phyloP scores from a whole-genome alignment of 2,329 filamentous ascomycete genomes.

The Paracamarosporium sp. region DNA sequence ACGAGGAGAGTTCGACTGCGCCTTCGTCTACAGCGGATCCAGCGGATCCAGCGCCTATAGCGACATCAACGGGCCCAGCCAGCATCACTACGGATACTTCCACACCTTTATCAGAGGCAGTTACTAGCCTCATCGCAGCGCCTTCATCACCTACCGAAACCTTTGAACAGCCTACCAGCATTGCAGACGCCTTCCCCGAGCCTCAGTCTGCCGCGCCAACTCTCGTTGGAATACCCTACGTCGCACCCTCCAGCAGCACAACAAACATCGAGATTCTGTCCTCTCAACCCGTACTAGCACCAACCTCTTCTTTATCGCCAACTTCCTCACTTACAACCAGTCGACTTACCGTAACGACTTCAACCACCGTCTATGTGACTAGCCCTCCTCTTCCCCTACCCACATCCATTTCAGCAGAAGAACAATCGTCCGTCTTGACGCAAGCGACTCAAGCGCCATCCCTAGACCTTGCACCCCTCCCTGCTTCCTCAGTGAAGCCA shows the following conservation, averaged over 20 bases:
- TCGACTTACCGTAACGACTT: conserved; percentile 11
- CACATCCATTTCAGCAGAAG: not conserved
- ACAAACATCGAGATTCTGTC: not conserved
- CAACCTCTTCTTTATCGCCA: not conserved
- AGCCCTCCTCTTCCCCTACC: not conserved
- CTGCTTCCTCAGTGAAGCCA: conserved; percentile 9
- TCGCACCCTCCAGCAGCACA: conserved; percentile 1
- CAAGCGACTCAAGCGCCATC: not conserved
- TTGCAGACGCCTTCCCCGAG: conserved; percentile 1
- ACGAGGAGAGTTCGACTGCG: not conserved
- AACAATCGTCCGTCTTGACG: not conserved
- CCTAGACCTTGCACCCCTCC: conserved; percentile 18
- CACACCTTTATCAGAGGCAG: not conserved
- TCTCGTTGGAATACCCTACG: not conserved
- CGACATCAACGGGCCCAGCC: not conserved
- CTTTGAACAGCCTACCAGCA: conserved; percentile 2
- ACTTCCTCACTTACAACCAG: not conserved
- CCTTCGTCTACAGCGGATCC: not conserved
- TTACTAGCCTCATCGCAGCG: not conserved
- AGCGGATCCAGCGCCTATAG: not conserved
- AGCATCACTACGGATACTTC: not conserved
- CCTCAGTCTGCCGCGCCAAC: not conserved
- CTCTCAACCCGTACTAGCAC: not conserved
- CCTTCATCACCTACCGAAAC: not conserved
- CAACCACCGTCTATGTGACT: conserved; percentile 14